Evolutionary conservation across 345 rosid species (phyloP).

Genomic region (Gossypium raimondii): DNA sequence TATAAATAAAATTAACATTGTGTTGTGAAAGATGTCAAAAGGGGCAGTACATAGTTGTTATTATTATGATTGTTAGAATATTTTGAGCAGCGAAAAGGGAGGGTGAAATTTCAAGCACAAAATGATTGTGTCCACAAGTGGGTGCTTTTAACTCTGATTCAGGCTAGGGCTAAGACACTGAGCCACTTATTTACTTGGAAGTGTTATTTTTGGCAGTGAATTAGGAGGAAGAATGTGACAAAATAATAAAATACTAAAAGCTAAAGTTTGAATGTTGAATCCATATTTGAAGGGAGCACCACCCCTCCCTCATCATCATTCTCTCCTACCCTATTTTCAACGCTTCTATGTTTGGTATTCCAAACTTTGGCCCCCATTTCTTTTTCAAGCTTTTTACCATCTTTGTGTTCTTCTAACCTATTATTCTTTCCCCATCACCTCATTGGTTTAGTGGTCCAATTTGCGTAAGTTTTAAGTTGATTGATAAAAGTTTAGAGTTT

Average conservation of each 20-base stretch:
- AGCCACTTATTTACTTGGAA: constrained; percentile 7
- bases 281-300: background rate
- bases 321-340: constrained; percentile 5
- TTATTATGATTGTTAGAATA: constrained; percentile 17
- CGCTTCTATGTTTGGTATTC: constrained; percentile 7
- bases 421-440: no score
- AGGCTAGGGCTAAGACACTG: background rate
- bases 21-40: background rate
- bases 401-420: constrained; percentile 14
- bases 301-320: constrained; percentile 6
- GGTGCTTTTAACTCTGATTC: constrained; percentile 20
- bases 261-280: background rate
- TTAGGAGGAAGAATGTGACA: constrained; percentile 23
- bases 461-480: no score
- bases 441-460: no score
- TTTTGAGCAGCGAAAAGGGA: constrained; percentile 20
- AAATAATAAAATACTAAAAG: constrained; percentile 14
- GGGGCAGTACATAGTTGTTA: constrained; percentile 20
- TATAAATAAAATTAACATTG: background rate
- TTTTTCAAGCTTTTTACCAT: constrained; percentile 35
- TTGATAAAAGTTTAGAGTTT: no score
- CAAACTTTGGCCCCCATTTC: constrained; percentile 36
- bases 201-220: constrained; percentile 20
- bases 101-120: constrained; percentile 43
- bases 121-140: constrained; percentile 80